phyloP scores from a whole-genome alignment of 345 rosid species.

The Arabis hirsuta region DNA sequence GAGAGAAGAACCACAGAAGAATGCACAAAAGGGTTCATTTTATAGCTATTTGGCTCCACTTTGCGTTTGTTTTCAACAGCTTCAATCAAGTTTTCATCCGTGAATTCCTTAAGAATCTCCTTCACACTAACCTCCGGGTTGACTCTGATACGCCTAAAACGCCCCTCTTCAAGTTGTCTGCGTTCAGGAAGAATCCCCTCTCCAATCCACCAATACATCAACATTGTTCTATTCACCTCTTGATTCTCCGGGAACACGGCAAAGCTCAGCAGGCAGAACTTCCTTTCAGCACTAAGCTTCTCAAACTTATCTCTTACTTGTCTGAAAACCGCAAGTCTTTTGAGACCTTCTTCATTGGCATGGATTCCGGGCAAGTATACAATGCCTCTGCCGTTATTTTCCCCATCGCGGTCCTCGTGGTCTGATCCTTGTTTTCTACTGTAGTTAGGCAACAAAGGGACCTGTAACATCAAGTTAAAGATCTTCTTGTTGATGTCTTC shows the following conservation, averaged over 20 bases:
- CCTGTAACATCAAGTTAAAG: conserved; percentile 43
- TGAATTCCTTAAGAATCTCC: conserved; percentile 26
- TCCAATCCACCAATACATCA: conserved; percentile 63
- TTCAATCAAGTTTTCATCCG: conserved; percentile 37
- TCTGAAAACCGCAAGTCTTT: conserved; percentile 1
- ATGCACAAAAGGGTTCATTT: conserved; percentile 51
- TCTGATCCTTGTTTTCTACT: conserved; percentile 7
- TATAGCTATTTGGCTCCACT: conserved; percentile 36
- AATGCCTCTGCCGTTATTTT: conserved; percentile 22
- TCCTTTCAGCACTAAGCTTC: background rate
- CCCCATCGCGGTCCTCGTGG: background rate
- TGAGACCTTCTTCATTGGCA: background rate
- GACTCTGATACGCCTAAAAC: no score
- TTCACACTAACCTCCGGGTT: conserved; percentile 22
- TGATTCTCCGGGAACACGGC: conserved; percentile 52
- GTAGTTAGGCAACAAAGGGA: conserved; percentile 41
- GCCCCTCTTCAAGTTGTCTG: background rate
- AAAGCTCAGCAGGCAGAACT: conserved; percentile 49
- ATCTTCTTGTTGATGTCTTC: conserved; percentile 44
- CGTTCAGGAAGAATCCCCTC: conserved; percentile 40
- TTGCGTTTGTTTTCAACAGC: conserved; percentile 42
- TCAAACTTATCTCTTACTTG: conserved; percentile 5
- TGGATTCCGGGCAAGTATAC: conserved; percentile 33
- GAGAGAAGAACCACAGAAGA: conserved; percentile 49
- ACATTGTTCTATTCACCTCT: conserved; percentile 47